phyloP scores from a whole-genome alignment of 208 protist genomes.

The Eutreptiella sp. region DNA sequence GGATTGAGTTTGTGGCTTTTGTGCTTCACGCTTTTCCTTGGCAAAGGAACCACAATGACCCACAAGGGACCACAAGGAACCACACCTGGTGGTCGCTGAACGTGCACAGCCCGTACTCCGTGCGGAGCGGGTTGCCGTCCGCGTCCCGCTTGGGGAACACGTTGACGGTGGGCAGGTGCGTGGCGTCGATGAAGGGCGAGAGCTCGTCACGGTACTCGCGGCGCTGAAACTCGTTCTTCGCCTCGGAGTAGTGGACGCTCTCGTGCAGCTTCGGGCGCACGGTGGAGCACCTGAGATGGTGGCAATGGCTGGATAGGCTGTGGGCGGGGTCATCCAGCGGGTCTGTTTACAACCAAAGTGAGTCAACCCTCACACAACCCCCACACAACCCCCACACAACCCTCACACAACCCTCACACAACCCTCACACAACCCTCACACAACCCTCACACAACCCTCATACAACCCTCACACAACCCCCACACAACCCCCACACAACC shows the following conservation, averaged over 20 bases:
- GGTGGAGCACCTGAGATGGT: slow-evolving; percentile 36
- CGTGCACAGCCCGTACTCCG: slow-evolving; percentile 92
- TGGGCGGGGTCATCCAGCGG: neutral
- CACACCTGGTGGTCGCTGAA: no score
- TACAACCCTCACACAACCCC: no score
- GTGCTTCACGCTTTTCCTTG: no score
- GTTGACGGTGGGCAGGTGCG: slow-evolving; percentile 74
- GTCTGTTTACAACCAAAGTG: neutral
- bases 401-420: no score
- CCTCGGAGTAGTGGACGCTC: slow-evolving; percentile 91
- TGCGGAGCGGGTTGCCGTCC: slow-evolving; percentile 88
- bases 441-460: no score
- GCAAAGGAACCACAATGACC: no score
- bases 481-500: no score
- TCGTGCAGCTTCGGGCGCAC: slow-evolving; percentile 71
- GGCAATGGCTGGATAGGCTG: neutral
- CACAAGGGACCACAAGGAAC: slow-evolving; percentile 43
- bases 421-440: no score
- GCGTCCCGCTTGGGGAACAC: slow-evolving; percentile 85
- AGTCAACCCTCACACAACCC: neutral
- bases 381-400: no score
- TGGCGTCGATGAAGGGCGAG: slow-evolving; percentile 72
- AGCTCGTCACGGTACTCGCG: slow-evolving; percentile 90
- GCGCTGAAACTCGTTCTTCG: slow-evolving; percentile 73
- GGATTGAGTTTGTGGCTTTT: no score